Percentiles rank a stretch among this genome's conserved stretches.
Conservation (phyloP, 352 stramenopile genomes). For the Pythium myriotylum region DNA sequence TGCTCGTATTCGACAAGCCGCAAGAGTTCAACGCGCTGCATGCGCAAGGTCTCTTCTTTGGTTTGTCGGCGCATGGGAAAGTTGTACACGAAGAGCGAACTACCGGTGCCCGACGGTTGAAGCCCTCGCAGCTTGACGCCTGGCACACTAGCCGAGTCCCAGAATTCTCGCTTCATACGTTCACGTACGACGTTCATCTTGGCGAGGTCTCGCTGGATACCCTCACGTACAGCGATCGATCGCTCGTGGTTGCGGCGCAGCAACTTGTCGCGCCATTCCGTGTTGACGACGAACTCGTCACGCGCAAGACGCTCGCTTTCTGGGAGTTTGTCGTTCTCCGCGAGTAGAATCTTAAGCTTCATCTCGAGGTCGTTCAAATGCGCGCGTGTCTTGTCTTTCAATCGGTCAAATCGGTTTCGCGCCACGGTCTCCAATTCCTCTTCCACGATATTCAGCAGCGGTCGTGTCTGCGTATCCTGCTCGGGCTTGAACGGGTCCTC, state of each 20-base stretch:
- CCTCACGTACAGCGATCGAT: constrained; percentile 61
- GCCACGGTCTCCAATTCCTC: constrained; percentile 40
- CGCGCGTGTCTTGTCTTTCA: constrained; percentile 67
- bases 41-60: constrained; percentile 47
- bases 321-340: constrained; percentile 67
- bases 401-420: constrained; percentile 61
- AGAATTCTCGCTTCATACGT: constrained; percentile 92
- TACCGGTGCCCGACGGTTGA: constrained; percentile 21
- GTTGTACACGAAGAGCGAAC: constrained; percentile 69
- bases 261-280: constrained; percentile 65
- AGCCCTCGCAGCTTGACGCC: constrained; percentile 66
- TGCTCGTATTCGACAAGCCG: constrained; percentile 69
- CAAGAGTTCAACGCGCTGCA: constrained; percentile 60
- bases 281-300: constrained; percentile 92
- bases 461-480: constrained; percentile 37
- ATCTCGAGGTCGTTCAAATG: constrained; percentile 66
- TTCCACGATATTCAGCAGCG: constrained; percentile 45
- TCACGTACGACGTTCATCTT: constrained; percentile 79
- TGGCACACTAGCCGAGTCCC: constrained; percentile 80
- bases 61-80: constrained; percentile 73
- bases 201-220: constrained; percentile 71
- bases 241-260: constrained; percentile 50
- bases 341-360: constrained; percentile 67
- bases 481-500: constrained; percentile 62
- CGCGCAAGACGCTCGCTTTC: constrained; percentile 72